Conservation (phyloP, 2,329 filamentous ascomycete genomes). For the Beauveria sp. region DNA sequence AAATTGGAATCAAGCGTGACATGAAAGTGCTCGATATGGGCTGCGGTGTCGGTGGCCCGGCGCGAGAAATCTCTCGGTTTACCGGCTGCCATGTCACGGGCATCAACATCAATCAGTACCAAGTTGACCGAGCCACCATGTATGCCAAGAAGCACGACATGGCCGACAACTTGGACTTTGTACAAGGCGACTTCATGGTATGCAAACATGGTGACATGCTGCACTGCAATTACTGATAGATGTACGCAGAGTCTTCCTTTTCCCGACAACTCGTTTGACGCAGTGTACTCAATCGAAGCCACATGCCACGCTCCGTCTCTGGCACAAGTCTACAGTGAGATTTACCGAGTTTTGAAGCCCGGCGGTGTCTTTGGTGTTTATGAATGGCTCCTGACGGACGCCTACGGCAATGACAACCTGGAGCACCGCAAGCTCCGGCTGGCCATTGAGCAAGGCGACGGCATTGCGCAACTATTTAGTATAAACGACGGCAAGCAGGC, state of each 20-base stretch:
- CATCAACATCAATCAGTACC: constrained; percentile 96
- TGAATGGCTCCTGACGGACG: constrained; percentile 98
- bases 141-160: constrained; percentile 77
- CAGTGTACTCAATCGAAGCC: constrained; percentile 94
- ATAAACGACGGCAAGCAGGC: constrained; percentile 73
- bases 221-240: constrained; percentile 12
- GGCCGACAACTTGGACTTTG: constrained; percentile 66
- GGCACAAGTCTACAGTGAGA: constrained; percentile 88
- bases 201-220: constrained; percentile 9
- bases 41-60: constrained; percentile 91
- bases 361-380: constrained; percentile 95
- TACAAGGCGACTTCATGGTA: constrained; percentile 91
- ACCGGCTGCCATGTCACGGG: constrained; percentile 77
- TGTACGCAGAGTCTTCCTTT: constrained; percentile 76
- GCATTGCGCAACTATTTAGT: constrained; percentile 96
- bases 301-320: constrained; percentile 90
- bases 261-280: constrained; percentile 84
- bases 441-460: constrained; percentile 90
- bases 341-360: constrained; percentile 91
- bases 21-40: constrained; percentile 92
- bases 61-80: constrained; percentile 89
- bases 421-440: constrained; percentile 85
- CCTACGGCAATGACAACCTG: constrained; percentile 83
- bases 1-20: constrained; percentile 69
- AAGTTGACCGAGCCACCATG: constrained; percentile 76